Conservation (phyloP, 176 grass and related monocot genomes). For the Oryza longistaminata region DNA sequence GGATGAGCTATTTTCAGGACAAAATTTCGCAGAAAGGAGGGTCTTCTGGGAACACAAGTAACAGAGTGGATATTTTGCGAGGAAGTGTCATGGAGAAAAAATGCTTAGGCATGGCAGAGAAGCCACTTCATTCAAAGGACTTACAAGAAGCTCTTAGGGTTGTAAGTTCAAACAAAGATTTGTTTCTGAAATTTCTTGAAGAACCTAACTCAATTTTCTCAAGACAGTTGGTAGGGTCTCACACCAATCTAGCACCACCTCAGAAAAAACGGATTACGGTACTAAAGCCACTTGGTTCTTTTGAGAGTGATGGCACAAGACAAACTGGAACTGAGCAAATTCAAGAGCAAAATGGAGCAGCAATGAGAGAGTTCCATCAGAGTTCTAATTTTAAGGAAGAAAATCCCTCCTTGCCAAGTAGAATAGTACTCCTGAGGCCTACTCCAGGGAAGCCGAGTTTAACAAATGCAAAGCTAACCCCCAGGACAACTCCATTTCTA, state of each 20-base stretch:
- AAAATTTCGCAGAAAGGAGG: constrained; percentile 38
- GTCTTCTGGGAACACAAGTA: constrained; percentile 36
- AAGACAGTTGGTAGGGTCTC: constrained; percentile 23
- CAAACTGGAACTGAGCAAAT: constrained; percentile 13
- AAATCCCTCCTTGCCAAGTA: constrained; percentile 56
- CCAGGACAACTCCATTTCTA: constrained; percentile 37
- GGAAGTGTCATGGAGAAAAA: constrained; percentile 56
- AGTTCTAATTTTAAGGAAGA: constrained; percentile 43
- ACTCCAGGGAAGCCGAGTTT: constrained; percentile 47
- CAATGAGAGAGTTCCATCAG: constrained; percentile 31
- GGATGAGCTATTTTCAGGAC: constrained; percentile 26
- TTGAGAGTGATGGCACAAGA: constrained; percentile 30
- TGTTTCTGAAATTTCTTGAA: constrained; percentile 69
- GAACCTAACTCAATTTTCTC: constrained; percentile 62
- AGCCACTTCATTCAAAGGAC: constrained; percentile 47
- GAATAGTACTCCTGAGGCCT: constrained; percentile 89
- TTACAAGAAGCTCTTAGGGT: constrained; percentile 59
- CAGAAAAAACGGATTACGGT: constrained; percentile 71
- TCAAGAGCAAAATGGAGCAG: constrained; percentile 39
- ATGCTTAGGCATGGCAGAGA: constrained; percentile 43
- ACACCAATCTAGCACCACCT: constrained; percentile 32
- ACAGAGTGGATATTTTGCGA: constrained; percentile 43
- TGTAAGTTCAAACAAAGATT: constrained; percentile 75
- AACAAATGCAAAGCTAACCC: constrained; percentile 42
- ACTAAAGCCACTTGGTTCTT: constrained; percentile 64